Evolutionary conservation across 495 filamentous ascomycete species (phyloP).

Genomic region (Margaritispora aquatica): DNA sequence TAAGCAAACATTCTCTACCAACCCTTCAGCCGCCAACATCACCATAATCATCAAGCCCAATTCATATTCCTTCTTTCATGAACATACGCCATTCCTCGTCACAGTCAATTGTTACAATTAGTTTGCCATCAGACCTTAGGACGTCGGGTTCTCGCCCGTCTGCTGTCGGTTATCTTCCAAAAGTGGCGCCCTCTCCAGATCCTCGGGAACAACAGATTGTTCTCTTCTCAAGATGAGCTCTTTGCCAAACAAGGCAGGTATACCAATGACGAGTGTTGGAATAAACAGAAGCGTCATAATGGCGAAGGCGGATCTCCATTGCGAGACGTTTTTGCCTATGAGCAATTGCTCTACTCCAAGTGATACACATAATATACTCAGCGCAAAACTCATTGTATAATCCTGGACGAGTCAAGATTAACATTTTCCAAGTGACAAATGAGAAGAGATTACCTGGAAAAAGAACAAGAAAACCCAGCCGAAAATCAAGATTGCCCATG

Average conservation of each 20-base stretch:
- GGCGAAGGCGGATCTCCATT: conserved; percentile 88
- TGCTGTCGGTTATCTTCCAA: conserved; percentile 23
- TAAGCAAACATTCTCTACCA: no score
- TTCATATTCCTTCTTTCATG: no score
- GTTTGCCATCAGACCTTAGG: neutral
- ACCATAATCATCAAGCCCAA: no score
- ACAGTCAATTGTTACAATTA: no score
- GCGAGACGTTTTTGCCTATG: conserved; percentile 62
- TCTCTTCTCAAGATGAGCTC: conserved; percentile 29
- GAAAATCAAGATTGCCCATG: conserved; percentile 72
- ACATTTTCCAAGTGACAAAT: neutral
- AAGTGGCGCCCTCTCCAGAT: conserved; percentile 47
- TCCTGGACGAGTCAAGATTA: conserved; percentile 34
- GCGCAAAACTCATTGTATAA: conserved; percentile 73
- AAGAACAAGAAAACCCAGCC: conserved; percentile 63
- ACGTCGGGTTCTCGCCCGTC: neutral
- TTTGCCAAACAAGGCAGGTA: conserved; percentile 56
- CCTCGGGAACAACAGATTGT: conserved; percentile 22
- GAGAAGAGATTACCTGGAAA: conserved; percentile 44
- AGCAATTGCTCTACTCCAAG: conserved; percentile 72
- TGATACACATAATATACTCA: conserved; percentile 65
- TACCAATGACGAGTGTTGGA: conserved; percentile 52
- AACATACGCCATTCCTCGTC: no score
- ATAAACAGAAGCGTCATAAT: conserved; percentile 73
- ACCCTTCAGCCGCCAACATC: no score